Conservation (phyloP, 306 rosid genomes). For the Mimosa pudica region DNA sequence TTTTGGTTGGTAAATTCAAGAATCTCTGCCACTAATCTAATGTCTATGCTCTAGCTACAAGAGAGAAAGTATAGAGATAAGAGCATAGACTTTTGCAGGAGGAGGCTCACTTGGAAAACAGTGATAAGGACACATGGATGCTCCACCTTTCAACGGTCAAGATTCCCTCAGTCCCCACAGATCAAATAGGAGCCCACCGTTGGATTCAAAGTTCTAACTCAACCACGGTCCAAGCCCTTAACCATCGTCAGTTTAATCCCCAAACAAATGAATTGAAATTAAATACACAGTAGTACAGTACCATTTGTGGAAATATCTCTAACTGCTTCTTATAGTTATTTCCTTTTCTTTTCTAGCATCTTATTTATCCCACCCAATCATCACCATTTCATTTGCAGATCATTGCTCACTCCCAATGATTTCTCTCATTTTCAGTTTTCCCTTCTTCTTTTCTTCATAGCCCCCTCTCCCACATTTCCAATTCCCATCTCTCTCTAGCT, state of each 20-base stretch:
- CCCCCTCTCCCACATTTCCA: slow-evolving; percentile 24
- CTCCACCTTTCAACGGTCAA: slow-evolving; percentile 59
- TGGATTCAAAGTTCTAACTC: slow-evolving; percentile 24
- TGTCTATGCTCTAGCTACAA: background rate
- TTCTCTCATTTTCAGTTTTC: slow-evolving; percentile 13
- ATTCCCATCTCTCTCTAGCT: slow-evolving; percentile 17
- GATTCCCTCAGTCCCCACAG: slow-evolving; percentile 46
- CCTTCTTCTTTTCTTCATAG: background rate
- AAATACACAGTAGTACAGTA: no score
- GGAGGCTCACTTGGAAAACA: slow-evolving; percentile 57
- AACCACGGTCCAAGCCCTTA: slow-evolving; percentile 30
- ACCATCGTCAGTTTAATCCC: slow-evolving; percentile 28
- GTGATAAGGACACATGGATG: slow-evolving; percentile 92
- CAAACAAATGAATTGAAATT: background rate
- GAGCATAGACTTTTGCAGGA: slow-evolving; percentile 35
- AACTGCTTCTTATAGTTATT: no score
- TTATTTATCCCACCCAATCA: slow-evolving; percentile 36
- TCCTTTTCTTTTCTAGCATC: slow-evolving; percentile 4
- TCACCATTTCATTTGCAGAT: slow-evolving; percentile 43
- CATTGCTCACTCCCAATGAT: slow-evolving; percentile 17
- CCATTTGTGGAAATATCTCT: background rate
- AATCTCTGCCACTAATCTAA: no score
- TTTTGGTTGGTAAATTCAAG: no score
- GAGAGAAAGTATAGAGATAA: slow-evolving; percentile 8
- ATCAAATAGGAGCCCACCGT: slow-evolving; percentile 43